Evolutionary conservation across 1,284 basidiomycete genomes (phyloP).

Genomic region (Sphaerobolus stellatus): DNA sequence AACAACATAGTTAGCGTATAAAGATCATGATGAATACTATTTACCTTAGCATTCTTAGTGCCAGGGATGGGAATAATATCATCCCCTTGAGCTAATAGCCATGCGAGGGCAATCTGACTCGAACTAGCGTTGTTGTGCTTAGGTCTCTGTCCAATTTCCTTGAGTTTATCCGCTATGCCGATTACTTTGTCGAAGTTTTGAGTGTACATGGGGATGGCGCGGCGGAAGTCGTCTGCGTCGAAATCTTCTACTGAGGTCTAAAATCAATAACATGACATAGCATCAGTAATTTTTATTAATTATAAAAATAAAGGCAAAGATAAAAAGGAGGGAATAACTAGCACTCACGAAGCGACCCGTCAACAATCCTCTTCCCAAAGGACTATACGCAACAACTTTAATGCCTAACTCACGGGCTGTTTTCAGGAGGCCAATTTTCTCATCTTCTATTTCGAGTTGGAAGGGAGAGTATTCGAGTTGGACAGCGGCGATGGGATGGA

Average conservation of each 20-base stretch:
- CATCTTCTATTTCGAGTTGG: conserved; percentile 51
- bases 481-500: conserved; percentile 60
- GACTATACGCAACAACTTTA: conserved; percentile 58
- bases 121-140: conserved; percentile 49
- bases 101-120: conserved; percentile 59
- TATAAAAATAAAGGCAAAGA: neutral
- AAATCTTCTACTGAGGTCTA: conserved; percentile 53
- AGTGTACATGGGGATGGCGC: conserved; percentile 24
- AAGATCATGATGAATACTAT: no score
- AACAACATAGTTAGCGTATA: no score
- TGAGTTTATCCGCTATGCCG: conserved; percentile 46
- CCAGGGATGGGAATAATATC: conserved; percentile 58
- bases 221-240: conserved; percentile 47
- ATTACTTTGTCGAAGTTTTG: conserved; percentile 57
- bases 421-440: conserved; percentile 46
- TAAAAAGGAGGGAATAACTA: no score
- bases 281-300: no score
- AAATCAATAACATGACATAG: no score
- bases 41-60: conserved; percentile 4
- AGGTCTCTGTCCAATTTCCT: conserved; percentile 42
- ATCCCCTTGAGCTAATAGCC: conserved; percentile 55
- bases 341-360: conserved; percentile 50
- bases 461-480: conserved; percentile 69
- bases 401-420: conserved; percentile 54
- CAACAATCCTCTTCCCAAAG: conserved; percentile 61